Conservation (phyloP, 192 early-diverging fungal species). For the Ambispora gerdemannii region DNA sequence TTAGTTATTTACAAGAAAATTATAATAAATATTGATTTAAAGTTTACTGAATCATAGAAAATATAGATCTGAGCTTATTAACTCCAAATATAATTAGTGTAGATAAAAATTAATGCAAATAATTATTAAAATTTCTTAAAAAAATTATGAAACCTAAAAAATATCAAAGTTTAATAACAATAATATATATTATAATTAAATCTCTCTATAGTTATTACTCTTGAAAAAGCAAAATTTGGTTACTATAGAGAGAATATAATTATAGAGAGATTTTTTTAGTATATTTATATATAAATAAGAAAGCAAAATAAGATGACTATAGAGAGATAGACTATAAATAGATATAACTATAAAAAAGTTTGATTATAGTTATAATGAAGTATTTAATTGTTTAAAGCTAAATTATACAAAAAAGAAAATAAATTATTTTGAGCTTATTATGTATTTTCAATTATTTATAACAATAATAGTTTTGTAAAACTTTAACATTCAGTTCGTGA, state of each 20-base stretch:
- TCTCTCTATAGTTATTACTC: too few relatives aligned
- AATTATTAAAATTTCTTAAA: background rate
- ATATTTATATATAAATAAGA: too few relatives aligned
- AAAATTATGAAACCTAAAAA: constrained; percentile 10
- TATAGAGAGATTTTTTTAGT: too few relatives aligned
- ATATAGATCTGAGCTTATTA: background rate
- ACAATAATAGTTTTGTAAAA: constrained; percentile 1
- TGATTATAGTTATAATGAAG: constrained; percentile 17
- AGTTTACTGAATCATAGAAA: background rate
- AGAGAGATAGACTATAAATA: too few relatives aligned
- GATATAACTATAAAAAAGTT: too few relatives aligned
- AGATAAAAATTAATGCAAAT: background rate
- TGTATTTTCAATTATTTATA: constrained; percentile 3
- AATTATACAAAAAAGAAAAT: constrained; percentile 12
- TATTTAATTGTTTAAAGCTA: constrained; percentile 8
- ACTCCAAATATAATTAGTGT: background rate
- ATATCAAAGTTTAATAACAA: constrained; percentile 13
- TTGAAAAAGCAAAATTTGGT: too few relatives aligned
- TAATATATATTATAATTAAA: background rate
- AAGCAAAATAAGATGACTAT: too few relatives aligned
- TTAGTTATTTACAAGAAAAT: background rate
- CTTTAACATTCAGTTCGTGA: background rate
- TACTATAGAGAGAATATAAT: too few relatives aligned
- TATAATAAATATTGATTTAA: background rate
- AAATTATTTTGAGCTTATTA: background rate